A percentile compares a stretch with the other conserved stretches of the same genome.
phyloP scores from a whole-genome alignment of 257 asterid genomes.

The Fraxinus anomala region DNA sequence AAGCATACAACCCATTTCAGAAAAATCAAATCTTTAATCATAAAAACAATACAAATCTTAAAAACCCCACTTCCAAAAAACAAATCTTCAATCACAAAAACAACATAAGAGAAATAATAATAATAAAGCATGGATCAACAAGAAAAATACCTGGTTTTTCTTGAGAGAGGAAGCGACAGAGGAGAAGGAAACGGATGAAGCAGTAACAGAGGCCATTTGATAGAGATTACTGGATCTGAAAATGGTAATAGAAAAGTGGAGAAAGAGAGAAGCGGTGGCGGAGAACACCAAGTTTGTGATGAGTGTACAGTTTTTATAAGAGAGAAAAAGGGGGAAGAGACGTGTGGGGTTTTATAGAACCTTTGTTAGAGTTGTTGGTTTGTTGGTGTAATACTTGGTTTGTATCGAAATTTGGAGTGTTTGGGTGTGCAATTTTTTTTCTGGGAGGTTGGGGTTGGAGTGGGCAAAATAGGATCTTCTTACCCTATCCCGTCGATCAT shows the following conservation, averaged over 20 bases:
- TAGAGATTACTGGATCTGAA: constrained; percentile 6
- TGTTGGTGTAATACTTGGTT: background rate
- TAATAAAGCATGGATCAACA: background rate
- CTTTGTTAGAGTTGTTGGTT: background rate
- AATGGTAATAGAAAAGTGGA: background rate
- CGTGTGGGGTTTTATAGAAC: background rate
- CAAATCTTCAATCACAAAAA: background rate
- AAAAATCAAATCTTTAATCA: background rate
- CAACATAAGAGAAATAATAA: background rate
- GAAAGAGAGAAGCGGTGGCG: constrained; percentile 11
- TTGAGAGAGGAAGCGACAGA: constrained; percentile 12
- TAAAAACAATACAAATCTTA: background rate
- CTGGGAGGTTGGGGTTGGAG: background rate
- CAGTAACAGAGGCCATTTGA: constrained; percentile 13
- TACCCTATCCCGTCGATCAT: no score
- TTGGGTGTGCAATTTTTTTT: background rate
- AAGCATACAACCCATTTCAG: background rate
- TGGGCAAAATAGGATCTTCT: background rate
- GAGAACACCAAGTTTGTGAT: constrained; percentile 11
- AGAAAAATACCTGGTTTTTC: constrained; percentile 13
- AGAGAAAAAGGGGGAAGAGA: background rate
- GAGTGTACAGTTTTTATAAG: background rate
- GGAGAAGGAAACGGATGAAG: constrained; percentile 2
- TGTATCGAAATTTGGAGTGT: background rate
- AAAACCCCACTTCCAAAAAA: background rate